These are phyloP conservation scores for Blastomyces parvus DNA, from an alignment of 2,329 filamentous ascomycete species.

Conservation along the genomic window DNA sequence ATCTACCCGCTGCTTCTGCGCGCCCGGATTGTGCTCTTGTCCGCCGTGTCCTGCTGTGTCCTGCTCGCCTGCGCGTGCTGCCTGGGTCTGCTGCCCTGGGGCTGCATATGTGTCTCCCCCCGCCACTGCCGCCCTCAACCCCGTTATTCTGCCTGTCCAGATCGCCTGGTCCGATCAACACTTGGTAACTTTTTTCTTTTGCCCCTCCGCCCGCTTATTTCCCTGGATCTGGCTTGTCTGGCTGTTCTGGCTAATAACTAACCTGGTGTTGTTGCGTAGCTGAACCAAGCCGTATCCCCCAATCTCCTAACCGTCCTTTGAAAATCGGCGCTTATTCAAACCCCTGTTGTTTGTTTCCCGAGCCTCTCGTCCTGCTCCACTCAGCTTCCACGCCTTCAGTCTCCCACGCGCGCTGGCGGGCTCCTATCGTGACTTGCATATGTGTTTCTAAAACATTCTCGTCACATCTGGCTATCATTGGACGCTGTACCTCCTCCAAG, in stretches of 20 bases:
- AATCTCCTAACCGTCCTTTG: neutral
- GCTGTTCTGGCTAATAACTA: neutral
- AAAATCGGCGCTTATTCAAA: constrained; percentile 6
- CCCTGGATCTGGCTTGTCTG: neutral
- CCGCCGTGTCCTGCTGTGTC: neutral
- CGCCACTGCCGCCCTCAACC: neutral
- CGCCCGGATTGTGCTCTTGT: neutral
- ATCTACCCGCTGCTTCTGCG: neutral
- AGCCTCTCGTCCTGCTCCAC: constrained; percentile 2
- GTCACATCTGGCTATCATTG: constrained; percentile 4
- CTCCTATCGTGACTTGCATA: constrained; percentile 7
- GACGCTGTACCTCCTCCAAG: neutral
- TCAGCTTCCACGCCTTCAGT: constrained; percentile 1
- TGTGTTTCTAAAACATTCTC: constrained; percentile 3
- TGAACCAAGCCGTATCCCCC: neutral
- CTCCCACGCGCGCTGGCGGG: neutral
- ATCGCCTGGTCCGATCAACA: neutral
- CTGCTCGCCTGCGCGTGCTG: neutral
- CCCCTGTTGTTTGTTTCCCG: neutral
- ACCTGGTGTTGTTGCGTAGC: neutral
- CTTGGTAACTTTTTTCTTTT: neutral
- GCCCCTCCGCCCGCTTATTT: neutral
- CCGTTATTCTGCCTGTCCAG: neutral
- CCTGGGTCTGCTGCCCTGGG: neutral
- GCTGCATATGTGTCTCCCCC: neutral